These are phyloP conservation scores for Bolboschoenus planiculmis DNA, from an alignment of 176 grass and related monocot species.

Conservation along the genomic window DNA sequence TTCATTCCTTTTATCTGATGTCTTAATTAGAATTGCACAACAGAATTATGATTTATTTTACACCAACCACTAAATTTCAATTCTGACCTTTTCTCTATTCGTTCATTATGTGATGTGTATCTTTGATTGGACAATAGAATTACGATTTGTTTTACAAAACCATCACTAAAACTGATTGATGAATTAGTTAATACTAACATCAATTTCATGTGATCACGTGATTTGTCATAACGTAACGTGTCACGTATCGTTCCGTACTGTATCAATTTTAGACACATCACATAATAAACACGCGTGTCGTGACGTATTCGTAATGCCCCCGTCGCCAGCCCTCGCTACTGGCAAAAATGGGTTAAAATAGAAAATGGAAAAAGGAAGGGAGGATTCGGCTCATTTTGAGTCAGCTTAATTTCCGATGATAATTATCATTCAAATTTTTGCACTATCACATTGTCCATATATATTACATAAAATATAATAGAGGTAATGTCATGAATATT, in stretches of 20 bases:
- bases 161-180: not conserved
- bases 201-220: too few species aligned
- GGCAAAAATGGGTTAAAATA: too few species aligned
- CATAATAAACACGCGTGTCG: too few species aligned
- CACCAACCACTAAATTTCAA: not conserved
- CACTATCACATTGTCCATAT: too few species aligned
- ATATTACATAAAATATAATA: too few species aligned
- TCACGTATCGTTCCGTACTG: too few species aligned
- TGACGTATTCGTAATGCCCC: too few species aligned
- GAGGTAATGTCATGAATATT: too few species aligned
- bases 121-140: not conserved
- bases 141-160: not conserved
- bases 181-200: not conserved
- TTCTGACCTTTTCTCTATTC: not conserved
- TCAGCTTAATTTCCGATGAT: not conserved
- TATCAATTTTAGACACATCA: too few species aligned
- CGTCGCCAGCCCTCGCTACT: not conserved
- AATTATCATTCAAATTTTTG: not conserved
- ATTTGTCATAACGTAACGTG: too few species aligned
- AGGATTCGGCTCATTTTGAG: not conserved
- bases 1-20: too few species aligned
- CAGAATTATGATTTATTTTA: not conserved
- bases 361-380: too few species aligned
- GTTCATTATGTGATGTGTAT: not conserved
- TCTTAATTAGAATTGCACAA: not conserved